Percentiles rank a stretch among this genome's conserved stretches.
phyloP scores from a whole-genome alignment of 1,139 yeast genomes.

The Geotrichum histeridarum region DNA sequence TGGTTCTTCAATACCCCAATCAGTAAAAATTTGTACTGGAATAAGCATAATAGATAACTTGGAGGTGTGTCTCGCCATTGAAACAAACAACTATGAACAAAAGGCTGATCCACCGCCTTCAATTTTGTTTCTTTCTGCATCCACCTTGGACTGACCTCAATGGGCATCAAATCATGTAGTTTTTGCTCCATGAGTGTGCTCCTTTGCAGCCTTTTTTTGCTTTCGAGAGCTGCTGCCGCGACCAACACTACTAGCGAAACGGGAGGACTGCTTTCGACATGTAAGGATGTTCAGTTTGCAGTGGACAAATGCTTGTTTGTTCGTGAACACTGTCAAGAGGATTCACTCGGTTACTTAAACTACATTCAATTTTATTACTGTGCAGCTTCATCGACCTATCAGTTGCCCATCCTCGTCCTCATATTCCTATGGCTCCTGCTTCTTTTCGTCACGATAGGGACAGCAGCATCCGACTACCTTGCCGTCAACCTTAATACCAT shows the following conservation, averaged over 20 bases:
- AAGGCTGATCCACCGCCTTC: too few relatives aligned
- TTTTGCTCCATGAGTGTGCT: too few relatives aligned
- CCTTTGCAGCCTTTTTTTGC: not conserved
- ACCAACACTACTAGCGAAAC: not conserved
- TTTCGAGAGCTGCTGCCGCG: not conserved
- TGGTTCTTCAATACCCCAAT: too few relatives aligned
- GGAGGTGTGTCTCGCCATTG: too few relatives aligned
- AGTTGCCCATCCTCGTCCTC: slow-evolving; percentile 10
- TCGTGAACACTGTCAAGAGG: slow-evolving; percentile 30
- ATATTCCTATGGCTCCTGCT: slow-evolving; percentile 36
- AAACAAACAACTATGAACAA: too few relatives aligned
- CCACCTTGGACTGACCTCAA: too few relatives aligned
- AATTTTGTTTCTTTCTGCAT: too few relatives aligned
- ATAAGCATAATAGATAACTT: too few relatives aligned
- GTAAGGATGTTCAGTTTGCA: slow-evolving; percentile 24
- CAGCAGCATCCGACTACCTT: slow-evolving; percentile 68
- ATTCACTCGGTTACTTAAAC: slow-evolving; percentile 31
- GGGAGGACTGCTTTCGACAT: slow-evolving; percentile 2
- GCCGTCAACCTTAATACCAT: slow-evolving; percentile 68
- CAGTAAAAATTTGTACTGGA: too few relatives aligned
- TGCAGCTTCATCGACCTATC: slow-evolving; percentile 14
- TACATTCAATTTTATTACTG: slow-evolving; percentile 38
- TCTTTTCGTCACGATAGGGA: slow-evolving; percentile 59
- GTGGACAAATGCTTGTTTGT: slow-evolving; percentile 35
- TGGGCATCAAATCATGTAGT: too few relatives aligned